Evolutionary conservation across 176 grass and related monocot genomes (phyloP).

Genomic region (Cenchrus purpureus): DNA sequence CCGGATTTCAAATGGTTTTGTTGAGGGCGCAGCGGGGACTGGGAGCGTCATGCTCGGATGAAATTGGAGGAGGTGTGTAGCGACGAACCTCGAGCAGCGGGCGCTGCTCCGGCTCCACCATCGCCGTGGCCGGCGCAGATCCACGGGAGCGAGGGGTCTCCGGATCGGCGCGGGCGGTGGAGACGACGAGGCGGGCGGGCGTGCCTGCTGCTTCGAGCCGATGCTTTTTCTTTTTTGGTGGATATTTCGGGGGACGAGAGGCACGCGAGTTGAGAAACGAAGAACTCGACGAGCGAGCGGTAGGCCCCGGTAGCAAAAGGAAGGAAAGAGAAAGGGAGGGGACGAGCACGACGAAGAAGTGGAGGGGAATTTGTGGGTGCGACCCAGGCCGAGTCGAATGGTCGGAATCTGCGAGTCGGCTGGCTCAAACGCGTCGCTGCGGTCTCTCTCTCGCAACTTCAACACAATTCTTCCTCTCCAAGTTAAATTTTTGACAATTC

Average conservation of each 20-base stretch:
- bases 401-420: not conserved
- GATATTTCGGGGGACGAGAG: constrained; percentile 4
- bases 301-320: not conserved
- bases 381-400: not conserved
- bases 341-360: not conserved
- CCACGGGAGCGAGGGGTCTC: not conserved
- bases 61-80: not conserved
- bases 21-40: not conserved
- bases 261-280: not conserved
- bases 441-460: not conserved
- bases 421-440: not conserved
- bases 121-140: constrained; percentile 32
- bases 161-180: constrained; percentile 23
- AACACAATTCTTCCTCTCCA: too few species aligned
- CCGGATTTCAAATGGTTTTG: not conserved
- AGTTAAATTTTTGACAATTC: too few species aligned
- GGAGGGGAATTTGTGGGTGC: not conserved
- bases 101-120: constrained; percentile 34
- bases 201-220: not conserved
- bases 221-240: not conserved
- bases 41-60: not conserved
- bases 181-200: not conserved
- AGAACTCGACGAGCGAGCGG: not conserved
- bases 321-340: not conserved
- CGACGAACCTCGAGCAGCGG: constrained; percentile 37